Evolutionary conservation across 2,329 filamentous ascomycete species (phyloP).

Genomic region (Cercospora sojina): DNA sequence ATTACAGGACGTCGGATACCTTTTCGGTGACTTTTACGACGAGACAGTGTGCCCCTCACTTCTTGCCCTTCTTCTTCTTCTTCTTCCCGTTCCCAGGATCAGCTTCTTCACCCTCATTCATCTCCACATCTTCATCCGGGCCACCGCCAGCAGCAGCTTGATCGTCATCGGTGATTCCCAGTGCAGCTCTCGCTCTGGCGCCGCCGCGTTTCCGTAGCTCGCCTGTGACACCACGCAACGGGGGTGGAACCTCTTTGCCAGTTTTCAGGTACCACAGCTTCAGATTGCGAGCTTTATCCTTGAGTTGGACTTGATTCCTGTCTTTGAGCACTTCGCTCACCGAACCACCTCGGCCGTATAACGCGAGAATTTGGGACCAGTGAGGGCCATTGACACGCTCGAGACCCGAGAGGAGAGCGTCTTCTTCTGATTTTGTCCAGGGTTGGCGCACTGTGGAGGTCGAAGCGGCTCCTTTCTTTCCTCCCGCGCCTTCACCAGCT

Average conservation of each 20-base stretch:
- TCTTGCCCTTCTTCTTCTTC: constrained; percentile 23
- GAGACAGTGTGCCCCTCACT: not conserved
- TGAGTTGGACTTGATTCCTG: constrained; percentile 85
- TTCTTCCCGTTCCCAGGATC: constrained; percentile 14
- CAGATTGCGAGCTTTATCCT: constrained; percentile 86
- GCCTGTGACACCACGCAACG: constrained; percentile 82
- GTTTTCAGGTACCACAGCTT: constrained; percentile 92
- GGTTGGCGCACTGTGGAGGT: constrained; percentile 57
- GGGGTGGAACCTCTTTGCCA: constrained; percentile 85
- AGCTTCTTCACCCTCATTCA: constrained; percentile 16
- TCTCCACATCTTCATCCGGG: constrained; percentile 10
- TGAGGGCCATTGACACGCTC: constrained; percentile 88
- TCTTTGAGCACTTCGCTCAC: constrained; percentile 83
- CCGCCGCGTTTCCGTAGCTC: constrained; percentile 72
- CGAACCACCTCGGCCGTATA: constrained; percentile 77
- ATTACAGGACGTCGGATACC: not conserved
- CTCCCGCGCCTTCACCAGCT: constrained; percentile 3
- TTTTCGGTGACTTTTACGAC: not conserved
- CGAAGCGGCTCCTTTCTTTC: constrained; percentile 23
- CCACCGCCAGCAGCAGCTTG: not conserved
- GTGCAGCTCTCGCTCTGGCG: constrained; percentile 37
- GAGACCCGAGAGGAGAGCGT: constrained; percentile 82
- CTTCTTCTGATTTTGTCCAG: constrained; percentile 87
- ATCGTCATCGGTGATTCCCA: constrained; percentile 28
- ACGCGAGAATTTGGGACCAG: constrained; percentile 85